phyloP scores from a whole-genome alignment of 83 land plant genomes.

The Picea abies region DNA sequence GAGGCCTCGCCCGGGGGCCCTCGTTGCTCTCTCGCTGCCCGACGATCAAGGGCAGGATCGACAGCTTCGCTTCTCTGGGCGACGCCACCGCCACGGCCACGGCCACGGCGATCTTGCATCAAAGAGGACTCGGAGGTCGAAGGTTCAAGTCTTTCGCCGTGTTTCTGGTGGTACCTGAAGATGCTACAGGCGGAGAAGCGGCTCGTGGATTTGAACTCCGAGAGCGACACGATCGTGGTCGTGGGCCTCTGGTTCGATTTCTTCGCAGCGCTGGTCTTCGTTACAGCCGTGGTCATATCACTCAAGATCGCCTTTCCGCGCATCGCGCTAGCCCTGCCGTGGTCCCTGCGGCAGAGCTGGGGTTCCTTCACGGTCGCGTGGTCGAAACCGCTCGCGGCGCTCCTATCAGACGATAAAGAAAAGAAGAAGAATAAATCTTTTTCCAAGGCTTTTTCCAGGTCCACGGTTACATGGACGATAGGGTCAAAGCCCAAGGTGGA shows the following conservation, averaged over 20 bases:
- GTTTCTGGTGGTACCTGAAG: conserved; percentile 28
- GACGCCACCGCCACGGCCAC: background rate
- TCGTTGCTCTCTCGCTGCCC: conserved; percentile 15
- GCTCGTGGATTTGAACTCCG: background rate
- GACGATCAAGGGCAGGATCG: conserved; percentile 1
- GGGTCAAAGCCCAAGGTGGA: conserved; percentile 24
- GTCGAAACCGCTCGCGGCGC: conserved; percentile 19
- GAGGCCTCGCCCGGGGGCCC: background rate
- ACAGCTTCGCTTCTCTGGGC: background rate
- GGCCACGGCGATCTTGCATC: conserved; percentile 19
- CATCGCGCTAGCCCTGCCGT: conserved; percentile 19
- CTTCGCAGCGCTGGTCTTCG: conserved; percentile 34
- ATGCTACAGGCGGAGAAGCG: background rate
- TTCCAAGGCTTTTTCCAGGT: background rate
- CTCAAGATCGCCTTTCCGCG: conserved; percentile 35
- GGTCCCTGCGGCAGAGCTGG: background rate
- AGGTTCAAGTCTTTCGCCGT: conserved; percentile 19
- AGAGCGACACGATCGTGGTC: background rate
- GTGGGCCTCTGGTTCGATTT: conserved; percentile 34
- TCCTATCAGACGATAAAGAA: background rate
- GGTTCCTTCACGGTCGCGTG: conserved; percentile 6
- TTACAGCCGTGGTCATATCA: conserved; percentile 34
- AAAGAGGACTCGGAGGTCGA: conserved; percentile 8
- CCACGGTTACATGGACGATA: conserved; percentile 32
- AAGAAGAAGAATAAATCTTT: background rate